Evolutionary conservation across 163 green algal genomes (phyloP).

Genomic region (Coccomyxa subellipsoidea): DNA sequence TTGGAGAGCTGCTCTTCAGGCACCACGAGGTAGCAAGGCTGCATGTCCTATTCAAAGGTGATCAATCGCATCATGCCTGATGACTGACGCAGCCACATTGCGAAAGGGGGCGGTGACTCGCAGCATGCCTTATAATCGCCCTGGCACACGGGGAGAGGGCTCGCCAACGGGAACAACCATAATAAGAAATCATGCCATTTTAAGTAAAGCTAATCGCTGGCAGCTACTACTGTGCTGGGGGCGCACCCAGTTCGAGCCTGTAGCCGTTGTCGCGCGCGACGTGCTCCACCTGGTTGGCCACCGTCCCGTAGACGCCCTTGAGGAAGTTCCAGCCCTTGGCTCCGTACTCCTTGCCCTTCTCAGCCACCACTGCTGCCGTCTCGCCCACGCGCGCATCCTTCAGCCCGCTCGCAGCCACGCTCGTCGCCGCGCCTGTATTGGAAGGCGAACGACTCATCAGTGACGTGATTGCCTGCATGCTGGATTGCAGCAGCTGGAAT

Average conservation of each 20-base stretch:
- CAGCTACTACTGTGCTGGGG: too few relatives aligned
- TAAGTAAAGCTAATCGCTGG: too few relatives aligned
- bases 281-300: conserved; percentile 69
- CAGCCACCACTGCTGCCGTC: conserved; percentile 38
- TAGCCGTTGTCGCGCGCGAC: conserved; percentile 68
- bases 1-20: too few relatives aligned
- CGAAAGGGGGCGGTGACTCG: too few relatives aligned
- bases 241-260: conserved; percentile 67
- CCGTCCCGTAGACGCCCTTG: conserved; percentile 63
- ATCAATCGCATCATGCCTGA: neutral
- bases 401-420: conserved; percentile 29
- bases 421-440: conserved; percentile 36
- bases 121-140: too few relatives aligned
- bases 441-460: neutral
- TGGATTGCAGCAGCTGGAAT: too few relatives aligned
- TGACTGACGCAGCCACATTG: neutral
- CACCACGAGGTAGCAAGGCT: too few relatives aligned
- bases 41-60: neutral
- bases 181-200: too few relatives aligned
- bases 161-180: too few relatives aligned
- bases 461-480: neutral
- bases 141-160: too few relatives aligned
- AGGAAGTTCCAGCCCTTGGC: conserved; percentile 65
- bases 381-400: conserved; percentile 1
- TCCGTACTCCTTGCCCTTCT: conserved; percentile 58